A percentile compares a stretch with the other conserved stretches of the same genome.
These are phyloP conservation scores for Setaria italica DNA, from an alignment of 202 grass and related monocot species.

Conservation along the genomic window DNA sequence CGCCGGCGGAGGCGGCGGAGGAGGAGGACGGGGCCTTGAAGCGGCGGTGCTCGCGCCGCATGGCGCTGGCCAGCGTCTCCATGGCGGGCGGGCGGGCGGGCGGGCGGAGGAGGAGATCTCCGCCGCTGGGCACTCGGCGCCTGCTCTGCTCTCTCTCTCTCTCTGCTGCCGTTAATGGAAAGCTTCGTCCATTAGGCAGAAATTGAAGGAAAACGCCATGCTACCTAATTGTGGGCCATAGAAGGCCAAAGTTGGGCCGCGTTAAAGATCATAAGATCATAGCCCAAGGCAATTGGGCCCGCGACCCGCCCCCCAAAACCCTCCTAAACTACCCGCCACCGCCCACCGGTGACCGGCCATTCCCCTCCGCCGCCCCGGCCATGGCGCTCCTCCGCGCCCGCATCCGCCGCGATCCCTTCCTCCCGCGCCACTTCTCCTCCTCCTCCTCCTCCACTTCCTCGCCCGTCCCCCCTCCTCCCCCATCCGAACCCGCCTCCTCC, in stretches of 20 bases:
- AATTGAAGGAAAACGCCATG: neutral
- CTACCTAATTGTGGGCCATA: neutral
- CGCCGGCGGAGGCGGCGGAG: conserved; percentile 6
- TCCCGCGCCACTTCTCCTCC: neutral
- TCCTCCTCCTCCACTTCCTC: neutral
- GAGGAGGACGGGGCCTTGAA: conserved; percentile 49
- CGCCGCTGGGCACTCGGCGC: neutral
- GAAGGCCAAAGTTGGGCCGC: neutral
- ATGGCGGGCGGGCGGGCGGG: conserved; percentile 38
- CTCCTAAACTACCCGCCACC: neutral
- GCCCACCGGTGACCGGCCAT: neutral
- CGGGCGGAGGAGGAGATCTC: neutral
- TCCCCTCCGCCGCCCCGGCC: neutral
- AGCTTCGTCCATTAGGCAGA: neutral
- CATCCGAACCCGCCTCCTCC: neutral
- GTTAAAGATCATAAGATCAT: neutral
- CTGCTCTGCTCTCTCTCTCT: neutral
- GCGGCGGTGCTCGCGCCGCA: conserved; percentile 70
- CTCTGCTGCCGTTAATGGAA: neutral
- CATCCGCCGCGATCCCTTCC: neutral
- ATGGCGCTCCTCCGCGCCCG: conserved; percentile 17
- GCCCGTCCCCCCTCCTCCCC: neutral
- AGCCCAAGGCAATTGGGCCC: neutral
- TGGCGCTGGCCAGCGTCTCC: conserved; percentile 79
- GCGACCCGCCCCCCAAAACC: neutral